Percentiles rank a stretch among this genome's conserved stretches.
phyloP scores from a whole-genome alignment of 768 basidiomycete genomes.

The Boletus sp. region DNA sequence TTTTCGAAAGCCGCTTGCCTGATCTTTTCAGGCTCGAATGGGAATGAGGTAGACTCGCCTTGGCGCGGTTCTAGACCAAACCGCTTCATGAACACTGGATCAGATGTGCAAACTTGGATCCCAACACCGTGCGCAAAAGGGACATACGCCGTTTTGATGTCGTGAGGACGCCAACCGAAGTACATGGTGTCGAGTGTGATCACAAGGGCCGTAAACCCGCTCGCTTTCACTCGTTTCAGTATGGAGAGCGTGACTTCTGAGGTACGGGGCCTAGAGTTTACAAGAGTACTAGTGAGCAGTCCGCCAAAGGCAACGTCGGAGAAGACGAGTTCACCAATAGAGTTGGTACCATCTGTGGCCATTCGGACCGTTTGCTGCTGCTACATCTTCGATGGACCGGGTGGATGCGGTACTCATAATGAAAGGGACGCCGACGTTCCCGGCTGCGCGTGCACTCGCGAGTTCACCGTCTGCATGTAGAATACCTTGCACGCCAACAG shows the following conservation, averaged over 20 bases:
- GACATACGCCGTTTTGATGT: constrained; percentile 61
- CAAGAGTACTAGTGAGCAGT: neutral
- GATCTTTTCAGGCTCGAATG: constrained; percentile 52
- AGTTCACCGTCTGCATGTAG: constrained; percentile 71
- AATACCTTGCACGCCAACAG: constrained; percentile 79
- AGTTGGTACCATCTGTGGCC: constrained; percentile 79
- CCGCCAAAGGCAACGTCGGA: neutral
- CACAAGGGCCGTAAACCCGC: constrained; percentile 69
- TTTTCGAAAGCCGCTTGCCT: constrained; percentile 37
- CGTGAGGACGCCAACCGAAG: constrained; percentile 77
- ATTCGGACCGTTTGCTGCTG: constrained; percentile 58
- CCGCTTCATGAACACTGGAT: constrained; percentile 75
- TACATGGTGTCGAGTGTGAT: constrained; percentile 75
- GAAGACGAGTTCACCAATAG: constrained; percentile 55
- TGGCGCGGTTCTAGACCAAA: constrained; percentile 42
- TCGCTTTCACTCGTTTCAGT: constrained; percentile 62
- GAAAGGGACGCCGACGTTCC: constrained; percentile 60
- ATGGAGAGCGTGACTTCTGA: constrained; percentile 63
- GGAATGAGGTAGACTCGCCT: constrained; percentile 48
- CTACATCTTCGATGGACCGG: constrained; percentile 77
- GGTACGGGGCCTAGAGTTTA: constrained; percentile 51
- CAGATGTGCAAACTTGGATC: constrained; percentile 63
- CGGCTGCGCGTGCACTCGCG: constrained; percentile 65
- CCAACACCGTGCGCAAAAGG: constrained; percentile 69
- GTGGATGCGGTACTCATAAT: constrained; percentile 75